Base-by-base conservation (phyloP, 1,284 basidiomycete species). In the Cryptococcus maquisensis region DNA sequence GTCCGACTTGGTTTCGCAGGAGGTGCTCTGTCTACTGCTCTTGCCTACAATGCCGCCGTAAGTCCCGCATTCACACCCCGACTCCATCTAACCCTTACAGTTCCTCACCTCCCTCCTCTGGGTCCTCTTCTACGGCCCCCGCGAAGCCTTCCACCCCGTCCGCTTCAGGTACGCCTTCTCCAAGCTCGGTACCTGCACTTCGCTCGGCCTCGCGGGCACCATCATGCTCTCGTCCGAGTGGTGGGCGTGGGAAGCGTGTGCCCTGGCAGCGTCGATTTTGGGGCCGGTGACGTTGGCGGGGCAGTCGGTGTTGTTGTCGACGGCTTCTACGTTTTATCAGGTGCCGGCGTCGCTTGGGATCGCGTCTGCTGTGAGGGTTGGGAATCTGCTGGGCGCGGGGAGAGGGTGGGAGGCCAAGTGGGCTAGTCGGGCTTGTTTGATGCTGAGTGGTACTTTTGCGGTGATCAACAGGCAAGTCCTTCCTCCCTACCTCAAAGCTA, bases 1-100 rank as follows among this genome's bases (percentile, higher is more conserved):
- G 75, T 93, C 51, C 80, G 88, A 16, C 79, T 98, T 1, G 95
- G 95, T 8, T 98, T 93, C 75, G 84, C 92, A 55, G 95, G 95
- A 9, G 94, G 94, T 2, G 94, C 95, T 0, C 80, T 97, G 37
- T 89, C 94, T 0, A 91, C 90, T 0, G 87, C 88, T 0, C 81
- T 95, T 56, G 89, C 88, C 3, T 90, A 91, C 79, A 95, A 92
- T 74, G 79, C 95, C 32, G 86, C 93, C 55, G 83, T 85, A 10
- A 41, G 73, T 74, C 21, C 13, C 38, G 15, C 4, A 40, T 20
- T 10, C 20, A 3, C 15, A 13, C n/a, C 8, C 35, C 24, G 13
- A 41, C 13, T n/a, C 18, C 24, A 20, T 32, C 52, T 61, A 54
- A 32, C 32, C 21, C 10, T 32, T 39, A 20, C 50, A 70, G 64